A percentile compares a stretch with the other conserved stretches of the same genome.
phyloP scores from a whole-genome alignment of 2,329 filamentous ascomycete genomes.

The Phaeoacremonium minimum region DNA sequence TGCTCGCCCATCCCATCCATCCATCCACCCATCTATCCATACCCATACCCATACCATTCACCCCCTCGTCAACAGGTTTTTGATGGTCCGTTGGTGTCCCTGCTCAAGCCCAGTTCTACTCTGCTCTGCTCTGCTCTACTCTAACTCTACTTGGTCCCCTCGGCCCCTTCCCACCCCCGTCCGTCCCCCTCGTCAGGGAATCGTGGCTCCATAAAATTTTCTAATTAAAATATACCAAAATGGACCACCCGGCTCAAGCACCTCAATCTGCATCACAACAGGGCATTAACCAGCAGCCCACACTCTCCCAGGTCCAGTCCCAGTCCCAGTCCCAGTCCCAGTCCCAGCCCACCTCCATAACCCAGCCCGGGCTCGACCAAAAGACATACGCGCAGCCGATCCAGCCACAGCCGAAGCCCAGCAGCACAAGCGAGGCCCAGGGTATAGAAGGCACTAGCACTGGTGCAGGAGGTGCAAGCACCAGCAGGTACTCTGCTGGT shows the following conservation, averaged over 20 bases:
- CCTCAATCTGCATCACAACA: conserved; percentile 14
- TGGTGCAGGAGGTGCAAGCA: neutral
- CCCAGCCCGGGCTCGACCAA: neutral
- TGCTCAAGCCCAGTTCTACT: too few relatives aligned
- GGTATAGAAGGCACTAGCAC: neutral
- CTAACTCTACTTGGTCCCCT: conserved; percentile 7
- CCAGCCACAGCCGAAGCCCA: neutral
- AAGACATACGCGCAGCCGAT: neutral
- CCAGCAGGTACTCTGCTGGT: neutral
- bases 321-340: neutral
- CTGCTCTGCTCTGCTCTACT: too few relatives aligned
- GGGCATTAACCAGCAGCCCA: too few relatives aligned
- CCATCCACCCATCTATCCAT: neutral
- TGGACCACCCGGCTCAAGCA: conserved; percentile 25
- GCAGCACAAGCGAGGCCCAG: neutral
- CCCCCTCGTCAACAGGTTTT: too few relatives aligned
- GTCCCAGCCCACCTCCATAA: neutral
- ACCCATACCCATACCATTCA: neutral
- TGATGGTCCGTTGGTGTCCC: too few relatives aligned
- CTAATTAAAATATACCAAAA: conserved; percentile 31
- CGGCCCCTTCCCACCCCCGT: conserved; percentile 1
- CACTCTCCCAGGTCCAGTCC: neutral
- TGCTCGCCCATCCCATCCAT: too few relatives aligned
- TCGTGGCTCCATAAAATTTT: conserved; percentile 32
- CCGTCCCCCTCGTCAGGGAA: conserved; percentile 23